Base-by-base conservation (phyloP, 768 basidiomycete genomes). In the Lyophyllum shimeji region DNA sequence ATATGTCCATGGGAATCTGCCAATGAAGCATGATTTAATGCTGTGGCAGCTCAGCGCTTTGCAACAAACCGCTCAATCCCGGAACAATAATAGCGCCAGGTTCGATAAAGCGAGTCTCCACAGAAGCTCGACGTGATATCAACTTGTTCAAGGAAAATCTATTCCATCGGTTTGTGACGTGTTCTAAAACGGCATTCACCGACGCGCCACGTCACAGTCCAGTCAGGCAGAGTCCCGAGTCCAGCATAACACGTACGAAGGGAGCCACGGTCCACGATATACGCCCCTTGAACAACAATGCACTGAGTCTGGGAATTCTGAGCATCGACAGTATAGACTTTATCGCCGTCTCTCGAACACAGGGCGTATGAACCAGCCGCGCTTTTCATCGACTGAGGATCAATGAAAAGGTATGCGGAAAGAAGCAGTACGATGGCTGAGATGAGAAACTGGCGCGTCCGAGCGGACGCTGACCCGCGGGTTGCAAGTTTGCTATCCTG, bases 1-100 rank as follows among this genome's bases (percentile, higher is more conserved):
- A 89, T 82, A 63, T 93, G 90, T 0, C 76, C 86, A 70, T 93
- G 90, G 2, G 90, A 87, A 70, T 93, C 90, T 89, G 61, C n/a
- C 33, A 52, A 8, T 1, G 2, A 37, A 37, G 46, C 43, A 55
- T 46, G 55, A 52, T 20, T 29, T 39, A 55, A 45, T 25, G 18
- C 61, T 21, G 58, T 50, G 51, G 46, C 47, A 21, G 34, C 43
- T 33, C 27, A 18, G 56, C 37, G 24, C 34, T 31, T 43, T 33
- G 51, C 18, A 29, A 73, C 82, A 62, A 60, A 88, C 87, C 88
- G 66, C 79, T 86, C 53, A 92, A 66, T 1, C 90, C 90, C 12
- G 90, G 90, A 44, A 90, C 79, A 43, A 90, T 69, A 51, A 87
- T 82, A 42, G 87, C 79, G 13, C 81, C 83, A 39, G 76, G 65